phyloP scores from a whole-genome alignment of 2,329 filamentous ascomycete genomes.

The Mycosphaerella arachidis region DNA sequence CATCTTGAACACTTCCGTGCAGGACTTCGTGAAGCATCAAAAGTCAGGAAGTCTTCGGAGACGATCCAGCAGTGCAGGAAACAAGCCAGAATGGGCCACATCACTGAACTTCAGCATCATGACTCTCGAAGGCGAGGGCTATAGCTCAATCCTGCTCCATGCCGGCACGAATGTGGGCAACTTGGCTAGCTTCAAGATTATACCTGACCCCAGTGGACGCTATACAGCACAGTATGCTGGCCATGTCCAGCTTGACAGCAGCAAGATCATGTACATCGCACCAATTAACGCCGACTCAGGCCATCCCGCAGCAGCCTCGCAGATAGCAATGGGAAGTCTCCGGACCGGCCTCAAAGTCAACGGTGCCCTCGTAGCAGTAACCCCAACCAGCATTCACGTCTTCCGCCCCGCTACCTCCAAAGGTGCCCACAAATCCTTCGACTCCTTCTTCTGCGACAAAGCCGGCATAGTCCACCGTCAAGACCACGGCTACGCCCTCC shows the following conservation, averaged over 20 bases:
- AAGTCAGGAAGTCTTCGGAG: slow-evolving; percentile 69
- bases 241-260: slow-evolving; percentile 59
- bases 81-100: slow-evolving; percentile 67
- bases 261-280: slow-evolving; percentile 64
- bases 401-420: slow-evolving; percentile 82
- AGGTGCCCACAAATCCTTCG: slow-evolving; percentile 88
- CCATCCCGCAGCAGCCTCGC: slow-evolving; percentile 69
- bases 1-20: slow-evolving; percentile 69
- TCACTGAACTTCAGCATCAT: slow-evolving; percentile 87
- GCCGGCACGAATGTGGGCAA: slow-evolving; percentile 83
- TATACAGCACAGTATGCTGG: slow-evolving; percentile 73
- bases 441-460: slow-evolving; percentile 74
- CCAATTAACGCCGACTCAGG: slow-evolving; percentile 79
- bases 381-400: slow-evolving; percentile 68
- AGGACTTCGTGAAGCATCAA: slow-evolving; percentile 70
- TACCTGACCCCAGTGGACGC: slow-evolving; percentile 64
- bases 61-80: slow-evolving; percentile 45
- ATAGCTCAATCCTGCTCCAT: slow-evolving; percentile 89
- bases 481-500: slow-evolving; percentile 67
- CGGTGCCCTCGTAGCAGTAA: slow-evolving; percentile 76
- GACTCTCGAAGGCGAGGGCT: slow-evolving; percentile 88
- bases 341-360: slow-evolving; percentile 70
- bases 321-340: slow-evolving; percentile 68
- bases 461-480: slow-evolving; percentile 73
- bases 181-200: slow-evolving; percentile 81